Evolutionary conservation across 2,329 filamentous ascomycete genomes (phyloP).

Genomic region (Colletotrichum sidae): DNA sequence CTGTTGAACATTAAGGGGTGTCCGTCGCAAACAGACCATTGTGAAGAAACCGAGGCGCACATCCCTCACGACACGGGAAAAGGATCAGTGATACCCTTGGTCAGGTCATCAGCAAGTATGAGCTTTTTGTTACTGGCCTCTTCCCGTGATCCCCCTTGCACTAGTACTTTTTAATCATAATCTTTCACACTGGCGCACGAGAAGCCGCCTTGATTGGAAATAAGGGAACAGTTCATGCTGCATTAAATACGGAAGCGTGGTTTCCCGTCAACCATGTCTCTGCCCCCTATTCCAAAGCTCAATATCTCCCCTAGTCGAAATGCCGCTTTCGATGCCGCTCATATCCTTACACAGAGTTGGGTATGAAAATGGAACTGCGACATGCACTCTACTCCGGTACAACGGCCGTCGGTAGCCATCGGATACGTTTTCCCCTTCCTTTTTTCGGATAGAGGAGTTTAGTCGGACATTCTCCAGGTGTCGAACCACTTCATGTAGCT

Average conservation of each 20-base stretch:
- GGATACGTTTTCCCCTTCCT: background rate
- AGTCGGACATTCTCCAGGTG: conserved; percentile 84
- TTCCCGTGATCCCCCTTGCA: conserved; percentile 25
- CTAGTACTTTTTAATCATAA: conserved; percentile 35
- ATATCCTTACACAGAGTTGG: conserved; percentile 28
- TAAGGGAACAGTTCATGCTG: conserved; percentile 34
- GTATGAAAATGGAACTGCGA: conserved; percentile 1
- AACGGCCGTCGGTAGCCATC: background rate
- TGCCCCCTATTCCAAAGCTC: conserved; percentile 5
- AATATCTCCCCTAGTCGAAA: background rate
- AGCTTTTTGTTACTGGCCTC: conserved; percentile 14
- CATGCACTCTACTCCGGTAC: conserved; percentile 4
- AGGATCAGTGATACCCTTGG: conserved; percentile 34
- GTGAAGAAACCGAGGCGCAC: background rate
- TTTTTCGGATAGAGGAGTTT: background rate
- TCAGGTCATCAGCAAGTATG: conserved; percentile 29
- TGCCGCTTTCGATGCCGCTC: conserved; percentile 15
- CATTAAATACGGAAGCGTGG: conserved; percentile 30
- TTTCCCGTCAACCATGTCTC: conserved; percentile 11
- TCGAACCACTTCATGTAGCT: conserved; percentile 94
- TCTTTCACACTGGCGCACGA: conserved; percentile 9
- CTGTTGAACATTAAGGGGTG: conserved; percentile 52
- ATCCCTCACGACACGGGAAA: conserved; percentile 16
- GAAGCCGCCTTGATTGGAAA: conserved; percentile 4
- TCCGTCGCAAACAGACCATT: too few relatives aligned